Evolutionary conservation across 2,329 filamentous ascomycete species (phyloP).

Genomic region (Fusarium algeriense): DNA sequence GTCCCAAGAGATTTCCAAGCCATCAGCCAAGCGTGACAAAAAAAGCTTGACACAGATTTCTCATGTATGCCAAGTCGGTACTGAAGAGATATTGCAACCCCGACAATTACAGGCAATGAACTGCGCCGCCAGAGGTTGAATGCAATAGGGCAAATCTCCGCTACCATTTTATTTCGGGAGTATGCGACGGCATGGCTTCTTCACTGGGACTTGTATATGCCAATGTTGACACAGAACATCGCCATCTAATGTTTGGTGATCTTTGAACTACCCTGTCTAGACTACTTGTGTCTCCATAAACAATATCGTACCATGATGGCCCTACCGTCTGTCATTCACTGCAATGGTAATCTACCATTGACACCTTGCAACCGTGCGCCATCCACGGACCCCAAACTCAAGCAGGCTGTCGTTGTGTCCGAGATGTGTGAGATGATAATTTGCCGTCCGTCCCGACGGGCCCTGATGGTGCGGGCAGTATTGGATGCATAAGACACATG

Average conservation of each 20-base stretch:
- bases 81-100: constrained; percentile 8
- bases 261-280: neutral
- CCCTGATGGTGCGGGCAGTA: constrained; percentile 4
- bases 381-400: neutral
- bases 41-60: constrained; percentile 30
- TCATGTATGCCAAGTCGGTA: constrained; percentile 37
- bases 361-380: constrained; percentile 18
- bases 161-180: constrained; percentile 3
- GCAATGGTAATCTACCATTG: constrained; percentile 19
- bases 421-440: constrained; percentile 1
- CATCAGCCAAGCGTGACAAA: constrained; percentile 25
- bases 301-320: constrained; percentile 40
- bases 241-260: constrained; percentile 11
- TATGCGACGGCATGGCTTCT: constrained; percentile 15
- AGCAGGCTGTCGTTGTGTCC: constrained; percentile 5
- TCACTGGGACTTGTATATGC: constrained; percentile 6
- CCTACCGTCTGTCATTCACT: constrained; percentile 25
- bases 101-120: neutral
- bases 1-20: constrained; percentile 24
- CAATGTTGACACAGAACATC: constrained; percentile 3
- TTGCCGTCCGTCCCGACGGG: constrained; percentile 28
- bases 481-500: constrained; percentile 27
- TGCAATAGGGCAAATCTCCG: constrained; percentile 28
- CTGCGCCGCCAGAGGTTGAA: constrained; percentile 5
- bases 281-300: constrained; percentile 17